Evolutionary conservation across 1,284 basidiomycete genomes (phyloP), one percentile per base, ranked within the genome.

Genomic region (Microbotryomycetes sp.): DNA sequence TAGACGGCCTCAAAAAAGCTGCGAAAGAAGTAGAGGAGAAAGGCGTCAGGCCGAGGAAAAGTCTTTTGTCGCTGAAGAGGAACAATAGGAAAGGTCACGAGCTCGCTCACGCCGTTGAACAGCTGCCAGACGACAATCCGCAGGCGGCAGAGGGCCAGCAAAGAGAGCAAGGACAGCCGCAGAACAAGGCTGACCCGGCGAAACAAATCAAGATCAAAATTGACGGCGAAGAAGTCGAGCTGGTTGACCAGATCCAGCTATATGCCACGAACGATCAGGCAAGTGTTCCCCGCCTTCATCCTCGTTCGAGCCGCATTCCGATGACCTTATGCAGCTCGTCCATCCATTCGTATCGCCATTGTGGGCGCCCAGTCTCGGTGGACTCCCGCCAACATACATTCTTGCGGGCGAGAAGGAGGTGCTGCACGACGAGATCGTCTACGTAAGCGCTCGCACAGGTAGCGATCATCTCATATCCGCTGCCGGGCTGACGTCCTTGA

Each of bases 351-450:
- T 96, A 51, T 94, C 89, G 61, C 87, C 91, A 0, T 84, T 30
- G 69, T 89, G 70, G 57, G 70, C 71, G n/a, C 75, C 87, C 0
- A 93, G 92, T 71, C 81, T 97, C 7, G 94, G 94, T 7, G 93
- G 93, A 1, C 76, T 98, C 0, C 91, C 91, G 1, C 93, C 94
- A 3, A 73, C 97, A 53, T 79, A 91, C 53, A 79, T 98, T 67
- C 85, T 94, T 66, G 88, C 84, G 1, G 87, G 94, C 41, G 88
- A 97, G 69, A 86, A 86, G 68, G 94, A 98, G 76, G 91, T 97
- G 0, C 76, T 97, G 47, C 80, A 91, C 52, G 94, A 98, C 72
- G 93, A 97, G 75, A 86, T 91, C 52, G 83, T 97, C 45, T 97
- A 90, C 72, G 77, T 82, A 88, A 91, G 67, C 45, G 3, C 21